phyloP scores from a whole-genome alignment of 768 basidiomycete genomes.

The Stropharia rugosoannulata region DNA sequence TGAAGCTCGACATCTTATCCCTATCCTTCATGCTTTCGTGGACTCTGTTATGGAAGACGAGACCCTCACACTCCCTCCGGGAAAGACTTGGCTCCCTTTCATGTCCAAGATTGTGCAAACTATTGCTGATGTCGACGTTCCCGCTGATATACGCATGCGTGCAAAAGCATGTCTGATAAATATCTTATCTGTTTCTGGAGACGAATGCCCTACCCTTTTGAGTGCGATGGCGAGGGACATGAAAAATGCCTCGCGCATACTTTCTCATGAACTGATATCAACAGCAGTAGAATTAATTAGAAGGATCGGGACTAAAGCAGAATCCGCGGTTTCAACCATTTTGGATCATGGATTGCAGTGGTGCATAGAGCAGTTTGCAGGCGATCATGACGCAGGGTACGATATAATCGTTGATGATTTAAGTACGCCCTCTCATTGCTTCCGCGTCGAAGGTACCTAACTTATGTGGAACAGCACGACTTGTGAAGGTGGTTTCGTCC shows the following conservation, averaged over 20 bases:
- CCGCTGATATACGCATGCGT: slow-evolving; percentile 5
- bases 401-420: slow-evolving; percentile 30
- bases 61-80: slow-evolving; percentile 8
- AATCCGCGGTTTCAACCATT: slow-evolving; percentile 26
- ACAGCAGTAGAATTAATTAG: slow-evolving; percentile 7
- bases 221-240: slow-evolving; percentile 10
- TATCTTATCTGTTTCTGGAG: slow-evolving; percentile 7
- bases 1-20: slow-evolving; percentile 29
- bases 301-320: slow-evolving; percentile 17
- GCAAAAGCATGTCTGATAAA: slow-evolving; percentile 10
- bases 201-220: slow-evolving; percentile 3
- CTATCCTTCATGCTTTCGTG: slow-evolving; percentile 46
- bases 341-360: slow-evolving; percentile 51
- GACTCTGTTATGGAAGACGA: slow-evolving; percentile 26
- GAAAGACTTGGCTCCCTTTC: slow-evolving; percentile 27
- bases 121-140: neutral
- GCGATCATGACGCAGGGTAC: slow-evolving; percentile 21
- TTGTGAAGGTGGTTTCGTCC: slow-evolving; percentile 27
- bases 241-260: slow-evolving; percentile 4
- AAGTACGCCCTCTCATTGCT: slow-evolving; percentile 30
- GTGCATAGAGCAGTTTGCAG: slow-evolving; percentile 47
- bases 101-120: slow-evolving; percentile 18
- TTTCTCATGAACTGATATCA: slow-evolving; percentile 11
- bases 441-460: neutral
- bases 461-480: slow-evolving; percentile 22